Evolutionary conservation across 2,329 filamentous ascomycete species (phyloP).

Genomic region (Ophiostoma tasmaniense): DNA sequence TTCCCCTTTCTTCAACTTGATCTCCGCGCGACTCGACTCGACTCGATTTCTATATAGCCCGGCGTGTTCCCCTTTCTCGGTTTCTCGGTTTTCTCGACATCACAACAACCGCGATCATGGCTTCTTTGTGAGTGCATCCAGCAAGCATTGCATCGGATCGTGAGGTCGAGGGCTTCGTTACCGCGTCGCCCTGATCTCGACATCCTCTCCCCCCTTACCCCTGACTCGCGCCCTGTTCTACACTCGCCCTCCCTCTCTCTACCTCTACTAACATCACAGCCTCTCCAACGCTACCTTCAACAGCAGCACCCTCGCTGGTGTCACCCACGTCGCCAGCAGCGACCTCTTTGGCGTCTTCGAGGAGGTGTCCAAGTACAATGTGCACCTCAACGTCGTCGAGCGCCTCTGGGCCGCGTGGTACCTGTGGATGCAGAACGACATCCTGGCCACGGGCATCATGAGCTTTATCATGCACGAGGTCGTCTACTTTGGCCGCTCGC

Average conservation of each 20-base stretch:
- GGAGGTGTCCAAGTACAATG: conserved; percentile 63
- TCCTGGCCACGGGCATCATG: conserved; percentile 93
- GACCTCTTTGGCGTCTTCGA: conserved; percentile 52
- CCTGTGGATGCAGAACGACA: conserved; percentile 95
- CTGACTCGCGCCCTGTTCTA: not conserved
- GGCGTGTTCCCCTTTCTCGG: not conserved
- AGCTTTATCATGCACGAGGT: conserved; percentile 91
- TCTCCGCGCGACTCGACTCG: conserved; percentile 7
- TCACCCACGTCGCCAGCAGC: conserved; percentile 32
- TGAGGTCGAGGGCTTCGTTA: not conserved
- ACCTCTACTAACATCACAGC: conserved; percentile 5
- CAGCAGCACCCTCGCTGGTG: conserved; percentile 17
- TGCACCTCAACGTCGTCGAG: conserved; percentile 79
- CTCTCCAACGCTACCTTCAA: conserved; percentile 16
- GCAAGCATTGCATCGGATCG: not conserved
- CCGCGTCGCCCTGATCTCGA: not conserved
- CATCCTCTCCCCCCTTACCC: not conserved
- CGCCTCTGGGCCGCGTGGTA: conserved; percentile 95
- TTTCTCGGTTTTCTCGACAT: not conserved
- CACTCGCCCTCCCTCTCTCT: not conserved
- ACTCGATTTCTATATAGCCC: conserved; percentile 2
- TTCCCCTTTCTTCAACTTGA: conserved; percentile 8
- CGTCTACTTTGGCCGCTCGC: conserved; percentile 83
- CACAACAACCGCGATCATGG: conserved; percentile 10
- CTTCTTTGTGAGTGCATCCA: conserved; percentile 13